Conservation (phyloP, 306 rosid species). For the Trifolium subterraneum region DNA sequence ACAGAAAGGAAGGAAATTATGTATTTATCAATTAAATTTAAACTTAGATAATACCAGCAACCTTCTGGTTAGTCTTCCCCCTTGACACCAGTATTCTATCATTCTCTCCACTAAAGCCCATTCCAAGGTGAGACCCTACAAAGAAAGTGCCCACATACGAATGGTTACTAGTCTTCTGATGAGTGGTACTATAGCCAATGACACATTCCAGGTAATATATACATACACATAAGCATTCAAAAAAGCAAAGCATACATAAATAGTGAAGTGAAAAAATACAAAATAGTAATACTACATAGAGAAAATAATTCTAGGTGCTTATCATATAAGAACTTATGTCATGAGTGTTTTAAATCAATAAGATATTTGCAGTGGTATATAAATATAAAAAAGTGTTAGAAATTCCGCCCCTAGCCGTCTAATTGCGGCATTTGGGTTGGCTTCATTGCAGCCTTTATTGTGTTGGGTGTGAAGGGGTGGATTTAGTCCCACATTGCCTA, state of each 20-base stretch:
- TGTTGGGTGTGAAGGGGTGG: too few relatives aligned
- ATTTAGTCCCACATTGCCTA: too few relatives aligned
- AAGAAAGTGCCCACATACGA: slow-evolving; percentile 18
- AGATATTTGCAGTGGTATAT: neutral
- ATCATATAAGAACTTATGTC: neutral
- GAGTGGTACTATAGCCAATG: neutral
- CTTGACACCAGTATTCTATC: slow-evolving; percentile 44
- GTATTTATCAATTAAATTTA: slow-evolving; percentile 33
- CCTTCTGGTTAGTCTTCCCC: slow-evolving; percentile 76
- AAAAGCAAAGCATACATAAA: neutral
- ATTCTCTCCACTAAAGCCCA: slow-evolving; percentile 44
- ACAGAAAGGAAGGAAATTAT: slow-evolving; percentile 37
- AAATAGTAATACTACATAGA: neutral
- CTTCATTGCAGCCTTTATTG: too few relatives aligned
- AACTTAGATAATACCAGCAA: slow-evolving; percentile 75
- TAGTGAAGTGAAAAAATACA: neutral
- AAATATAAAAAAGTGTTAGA: neutral
- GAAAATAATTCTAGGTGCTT: neutral
- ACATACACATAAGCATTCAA: neutral
- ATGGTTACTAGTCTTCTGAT: slow-evolving; percentile 24
- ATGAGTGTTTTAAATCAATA: neutral
- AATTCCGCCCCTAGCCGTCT: too few relatives aligned
- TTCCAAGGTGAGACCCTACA: slow-evolving; percentile 58
- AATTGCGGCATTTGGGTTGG: too few relatives aligned
- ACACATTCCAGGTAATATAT: slow-evolving; percentile 10